A percentile compares a stretch with the other conserved stretches of the same genome.
Evolutionary conservation across 495 filamentous ascomycete species (phyloP).

Genomic region (Collariella sp.): DNA sequence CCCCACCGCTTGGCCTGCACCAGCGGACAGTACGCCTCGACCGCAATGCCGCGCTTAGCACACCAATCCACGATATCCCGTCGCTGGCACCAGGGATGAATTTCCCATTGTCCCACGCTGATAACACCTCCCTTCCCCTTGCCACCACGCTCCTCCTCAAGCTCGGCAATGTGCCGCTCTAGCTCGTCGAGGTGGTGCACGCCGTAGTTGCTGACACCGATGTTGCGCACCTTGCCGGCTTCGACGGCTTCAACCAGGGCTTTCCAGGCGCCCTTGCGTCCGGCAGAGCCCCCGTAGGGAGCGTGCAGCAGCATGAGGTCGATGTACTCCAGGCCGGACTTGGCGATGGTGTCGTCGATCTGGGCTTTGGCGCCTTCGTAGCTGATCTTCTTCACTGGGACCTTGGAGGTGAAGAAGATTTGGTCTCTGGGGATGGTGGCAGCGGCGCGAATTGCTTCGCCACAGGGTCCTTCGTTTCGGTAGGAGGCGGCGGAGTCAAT

Average conservation of each 20-base stretch:
- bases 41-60: slow-evolving; percentile 53
- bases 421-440: slow-evolving; percentile 49
- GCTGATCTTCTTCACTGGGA: slow-evolving; percentile 33
- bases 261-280: slow-evolving; percentile 54
- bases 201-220: slow-evolving; percentile 63
- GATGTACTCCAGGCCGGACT: slow-evolving; percentile 51
- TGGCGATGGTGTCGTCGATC: slow-evolving; percentile 43
- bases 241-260: slow-evolving; percentile 53
- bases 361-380: slow-evolving; percentile 45
- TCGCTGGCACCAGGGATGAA: slow-evolving; percentile 82
- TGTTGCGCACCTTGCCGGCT: slow-evolving; percentile 53
- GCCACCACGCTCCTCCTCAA: slow-evolving; percentile 48
- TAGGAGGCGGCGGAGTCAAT: slow-evolving; percentile 67
- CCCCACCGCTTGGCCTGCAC: slow-evolving; percentile 58
- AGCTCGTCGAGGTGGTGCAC: slow-evolving; percentile 63
- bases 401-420: slow-evolving; percentile 69
- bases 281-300: slow-evolving; percentile 50
- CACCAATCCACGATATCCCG: slow-evolving; percentile 73
- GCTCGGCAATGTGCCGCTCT: slow-evolving; percentile 62
- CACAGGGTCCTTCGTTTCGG: slow-evolving; percentile 59
- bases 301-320: slow-evolving; percentile 57
- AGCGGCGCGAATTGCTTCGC: slow-evolving; percentile 46
- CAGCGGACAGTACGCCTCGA: slow-evolving; percentile 77
- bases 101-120: slow-evolving; percentile 77
- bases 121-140: slow-evolving; percentile 65